Conservation (phyloP, 176 grass and related monocot genomes). For the Carex parvula region DNA sequence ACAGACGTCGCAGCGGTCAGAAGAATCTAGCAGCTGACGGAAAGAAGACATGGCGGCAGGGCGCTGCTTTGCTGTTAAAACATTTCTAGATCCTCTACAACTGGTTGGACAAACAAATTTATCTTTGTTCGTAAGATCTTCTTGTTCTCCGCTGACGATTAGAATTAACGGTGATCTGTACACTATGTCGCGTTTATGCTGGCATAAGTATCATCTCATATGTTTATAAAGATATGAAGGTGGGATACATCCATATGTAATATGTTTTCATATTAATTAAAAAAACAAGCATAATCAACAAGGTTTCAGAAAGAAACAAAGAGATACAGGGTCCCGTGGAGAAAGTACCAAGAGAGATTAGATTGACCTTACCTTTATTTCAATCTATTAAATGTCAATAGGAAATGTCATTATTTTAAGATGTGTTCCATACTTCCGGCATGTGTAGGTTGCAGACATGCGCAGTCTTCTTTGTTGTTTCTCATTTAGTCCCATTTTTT, state of each 20-base stretch:
- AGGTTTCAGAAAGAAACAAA: not conserved
- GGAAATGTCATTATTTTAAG: not conserved
- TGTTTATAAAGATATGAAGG: too few species aligned
- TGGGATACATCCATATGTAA: too few species aligned
- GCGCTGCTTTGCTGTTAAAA: not conserved
- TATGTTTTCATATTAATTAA: too few species aligned
- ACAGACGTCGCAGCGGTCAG: too few species aligned
- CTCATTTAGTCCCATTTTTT: too few species aligned
- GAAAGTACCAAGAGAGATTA: not conserved
- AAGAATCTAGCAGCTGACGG: not conserved
- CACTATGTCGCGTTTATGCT: not conserved
- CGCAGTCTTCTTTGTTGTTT: too few species aligned
- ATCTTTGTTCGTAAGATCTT: not conserved
- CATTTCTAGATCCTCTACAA: not conserved
- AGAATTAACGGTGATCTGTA: not conserved
- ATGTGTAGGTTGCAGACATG: not conserved
- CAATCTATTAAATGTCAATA: not conserved
- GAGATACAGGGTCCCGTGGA: not conserved
- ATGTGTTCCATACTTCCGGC: not conserved
- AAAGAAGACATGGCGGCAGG: slow-evolving; percentile 1
- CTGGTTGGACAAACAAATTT: not conserved
- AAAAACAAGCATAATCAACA: not conserved
- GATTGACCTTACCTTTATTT: too few species aligned
- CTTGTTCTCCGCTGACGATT: not conserved
- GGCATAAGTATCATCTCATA: too few species aligned